A percentile compares a stretch with the other conserved stretches of the same genome.
Conservation (phyloP, 441 rosid species). For the Aquilaria agallochum region DNA sequence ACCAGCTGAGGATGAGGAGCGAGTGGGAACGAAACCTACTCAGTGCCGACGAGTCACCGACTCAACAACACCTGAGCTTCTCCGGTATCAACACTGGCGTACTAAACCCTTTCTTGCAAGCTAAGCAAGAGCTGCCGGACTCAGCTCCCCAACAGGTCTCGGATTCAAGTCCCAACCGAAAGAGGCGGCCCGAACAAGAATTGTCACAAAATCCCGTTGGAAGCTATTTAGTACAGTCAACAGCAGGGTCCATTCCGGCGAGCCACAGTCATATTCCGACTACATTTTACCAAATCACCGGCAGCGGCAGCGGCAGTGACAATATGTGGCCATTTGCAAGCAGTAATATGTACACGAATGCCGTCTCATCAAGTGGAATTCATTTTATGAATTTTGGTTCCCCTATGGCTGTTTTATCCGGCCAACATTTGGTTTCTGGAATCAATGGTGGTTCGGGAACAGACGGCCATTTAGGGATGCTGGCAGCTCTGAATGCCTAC, state of each 20-base stretch:
- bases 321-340: slow-evolving; percentile 41
- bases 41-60: slow-evolving; percentile 8
- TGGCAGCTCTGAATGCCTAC: slow-evolving; percentile 62
- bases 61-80: slow-evolving; percentile 21
- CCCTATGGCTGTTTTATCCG: slow-evolving; percentile 63
- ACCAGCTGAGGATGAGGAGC: slow-evolving; percentile 19
- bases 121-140: slow-evolving; percentile 34
- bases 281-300: slow-evolving; percentile 47
- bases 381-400: slow-evolving; percentile 79
- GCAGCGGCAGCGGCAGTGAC: slow-evolving; percentile 28
- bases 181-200: slow-evolving; percentile 28
- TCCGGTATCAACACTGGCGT: slow-evolving; percentile 16
- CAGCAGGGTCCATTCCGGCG: slow-evolving; percentile 50
- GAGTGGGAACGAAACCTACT: slow-evolving; percentile 31
- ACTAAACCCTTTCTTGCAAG: slow-evolving; percentile 28
- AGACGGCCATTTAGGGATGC: slow-evolving; percentile 55
- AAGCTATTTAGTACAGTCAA: slow-evolving; percentile 56
- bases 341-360: slow-evolving; percentile 32
- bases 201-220: slow-evolving; percentile 40
- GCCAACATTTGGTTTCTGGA: slow-evolving; percentile 57
- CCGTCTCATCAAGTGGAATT: slow-evolving; percentile 43
- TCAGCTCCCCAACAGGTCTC: neutral
- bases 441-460: slow-evolving; percentile 20
- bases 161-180: neutral
- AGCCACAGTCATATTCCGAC: slow-evolving; percentile 53